Base-by-base conservation (phyloP, 2,329 filamentous ascomycete genomes). In the Penicillium freii region DNA sequence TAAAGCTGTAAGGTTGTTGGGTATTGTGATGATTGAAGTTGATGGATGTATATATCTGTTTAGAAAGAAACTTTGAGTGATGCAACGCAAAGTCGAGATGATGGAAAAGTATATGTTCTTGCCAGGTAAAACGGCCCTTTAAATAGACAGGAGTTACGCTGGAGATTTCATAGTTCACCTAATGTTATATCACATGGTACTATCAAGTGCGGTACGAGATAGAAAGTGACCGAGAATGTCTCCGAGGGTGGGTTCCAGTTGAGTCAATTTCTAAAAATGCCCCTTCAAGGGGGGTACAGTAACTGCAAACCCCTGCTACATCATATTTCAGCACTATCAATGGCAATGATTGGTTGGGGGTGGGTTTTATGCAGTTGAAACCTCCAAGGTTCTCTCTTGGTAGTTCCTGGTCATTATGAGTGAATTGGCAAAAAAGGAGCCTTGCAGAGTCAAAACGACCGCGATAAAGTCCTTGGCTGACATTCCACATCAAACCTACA, bases 211-310 rank as follows among this genome's bases (percentile, higher is more conserved):
- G 17, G 43, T 9, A 29, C 7, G 23, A 10, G 3, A 17, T 42
- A 27, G 53, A 63, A 66, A 64, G 58, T 63, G 27, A 60, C 61
- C 62, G 62, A 65, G 6, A 61, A 65, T 59, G 62, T 66, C 62
- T 66, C 62, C 64, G 60, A 6, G 49, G 44, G 29, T 39, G 43
- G 34, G 21, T 23, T 36, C 11, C 8, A 33, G 17, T n/a, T 6
- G 21, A n/a, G 8, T 23, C 21, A 43, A 38, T 25, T 19, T 34
- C 8, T 23, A n/a, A 43, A 31, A 15, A 29, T 21, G n/a, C 17
- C 34, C 6, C 10, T 27, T 45, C 6, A 34, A 27, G 1, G 21
- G 4, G 21, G 8, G 17, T 21, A 13, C 6, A 29, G 2, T 33
- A 21, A 5, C 29, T 21, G 5, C 43, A 15, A 19, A 17, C 9